Conservation (phyloP, 805 yeast genomes). For the Saccharomycopsis sp. region DNA sequence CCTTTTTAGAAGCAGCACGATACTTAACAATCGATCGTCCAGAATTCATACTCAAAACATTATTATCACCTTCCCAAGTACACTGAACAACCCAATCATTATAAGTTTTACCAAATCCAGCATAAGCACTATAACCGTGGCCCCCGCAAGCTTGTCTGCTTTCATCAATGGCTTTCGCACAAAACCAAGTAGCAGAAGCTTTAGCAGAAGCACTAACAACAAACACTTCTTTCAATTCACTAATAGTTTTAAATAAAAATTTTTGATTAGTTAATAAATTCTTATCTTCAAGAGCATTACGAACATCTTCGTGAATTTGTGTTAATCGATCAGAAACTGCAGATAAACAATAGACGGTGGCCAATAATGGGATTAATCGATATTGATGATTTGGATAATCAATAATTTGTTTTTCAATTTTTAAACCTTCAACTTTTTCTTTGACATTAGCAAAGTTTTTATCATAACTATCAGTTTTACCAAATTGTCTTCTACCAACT, state of each 20-base stretch:
- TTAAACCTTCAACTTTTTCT: conserved; percentile 7
- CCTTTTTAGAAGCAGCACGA: conserved; percentile 32
- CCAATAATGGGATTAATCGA: conserved; percentile 77
- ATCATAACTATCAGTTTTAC: conserved; percentile 33
- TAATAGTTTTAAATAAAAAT: conserved; percentile 36
- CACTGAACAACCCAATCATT: conserved; percentile 96
- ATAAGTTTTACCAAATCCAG: conserved; percentile 84
- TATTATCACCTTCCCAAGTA: conserved; percentile 98
- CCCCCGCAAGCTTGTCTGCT: conserved; percentile 95
- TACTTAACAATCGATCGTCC: conserved; percentile 61
- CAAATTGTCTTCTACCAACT: conserved; percentile 83
- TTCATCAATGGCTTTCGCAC: conserved; percentile 76
- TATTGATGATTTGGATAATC: conserved; percentile 88
- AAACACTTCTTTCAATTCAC: conserved; percentile 67
- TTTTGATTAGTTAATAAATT: conserved; percentile 31
- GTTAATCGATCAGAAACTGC: conserved; percentile 58
- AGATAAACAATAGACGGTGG: conserved; percentile 69
- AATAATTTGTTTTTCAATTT: conserved; percentile 62
- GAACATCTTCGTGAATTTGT: conserved; percentile 41
- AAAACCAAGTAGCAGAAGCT: conserved; percentile 84
- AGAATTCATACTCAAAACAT: conserved; percentile 71
- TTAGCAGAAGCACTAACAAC: conserved; percentile 82
- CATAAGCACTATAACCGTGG: conserved; percentile 90
- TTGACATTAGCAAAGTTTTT: conserved; percentile 7
- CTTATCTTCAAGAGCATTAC: conserved; percentile 41